These are phyloP conservation scores for Corymbia calophylla DNA, from an alignment of 441 rosid species.

Conservation along the genomic window DNA sequence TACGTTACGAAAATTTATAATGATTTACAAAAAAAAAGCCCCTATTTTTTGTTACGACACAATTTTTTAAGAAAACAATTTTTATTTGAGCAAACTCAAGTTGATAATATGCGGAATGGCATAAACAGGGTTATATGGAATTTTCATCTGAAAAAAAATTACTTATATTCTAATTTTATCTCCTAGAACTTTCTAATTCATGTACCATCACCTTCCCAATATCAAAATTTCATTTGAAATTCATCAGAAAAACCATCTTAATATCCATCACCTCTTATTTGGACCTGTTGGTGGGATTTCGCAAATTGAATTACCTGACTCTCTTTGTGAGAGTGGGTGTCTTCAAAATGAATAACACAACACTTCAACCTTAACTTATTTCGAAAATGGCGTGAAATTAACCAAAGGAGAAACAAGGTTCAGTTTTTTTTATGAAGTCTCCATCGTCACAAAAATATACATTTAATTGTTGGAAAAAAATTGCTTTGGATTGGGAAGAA, in stretches of 20 bases:
- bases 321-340: neutral
- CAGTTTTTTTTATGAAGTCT: neutral
- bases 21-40: neutral
- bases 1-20: neutral
- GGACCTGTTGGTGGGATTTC: neutral
- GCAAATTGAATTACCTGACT: neutral
- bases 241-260: neutral
- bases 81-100: neutral
- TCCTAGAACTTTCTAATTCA: neutral
- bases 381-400: neutral
- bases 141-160: neutral
- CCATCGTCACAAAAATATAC: no score
- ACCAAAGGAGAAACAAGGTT: neutral
- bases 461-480: no score
- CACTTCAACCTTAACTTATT: neutral
- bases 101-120: neutral
- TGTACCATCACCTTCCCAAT: neutral
- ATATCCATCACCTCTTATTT: neutral
- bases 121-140: neutral
- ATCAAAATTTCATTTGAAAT: neutral
- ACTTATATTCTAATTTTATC: neutral
- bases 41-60: no score
- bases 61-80: no score
- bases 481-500: no score
- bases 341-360: neutral